A percentile compares a stretch with the other conserved stretches of the same genome.
phyloP scores from a whole-genome alignment of 768 basidiomycete species.

The Antrodiella citrinella region DNA sequence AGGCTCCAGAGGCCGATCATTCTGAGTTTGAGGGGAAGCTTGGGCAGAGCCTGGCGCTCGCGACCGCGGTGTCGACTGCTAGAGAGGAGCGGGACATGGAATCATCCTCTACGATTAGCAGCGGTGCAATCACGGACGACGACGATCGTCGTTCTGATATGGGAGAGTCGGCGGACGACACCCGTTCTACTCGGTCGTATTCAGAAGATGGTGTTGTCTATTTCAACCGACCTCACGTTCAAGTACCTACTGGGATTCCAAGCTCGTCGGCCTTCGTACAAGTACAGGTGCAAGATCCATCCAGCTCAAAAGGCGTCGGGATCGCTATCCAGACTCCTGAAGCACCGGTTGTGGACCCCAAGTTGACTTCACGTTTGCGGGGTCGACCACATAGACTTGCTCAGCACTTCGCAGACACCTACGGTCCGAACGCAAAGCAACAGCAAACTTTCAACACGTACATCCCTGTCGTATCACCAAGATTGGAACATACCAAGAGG shows the following conservation, averaged over 20 bases:
- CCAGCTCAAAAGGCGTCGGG: conserved; percentile 7
- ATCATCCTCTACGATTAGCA: conserved; percentile 58
- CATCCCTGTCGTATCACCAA: too few species aligned
- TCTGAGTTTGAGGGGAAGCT: conserved; percentile 61
- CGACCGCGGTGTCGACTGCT: conserved; percentile 56
- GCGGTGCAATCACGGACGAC: conserved; percentile 53
- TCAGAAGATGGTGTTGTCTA: conserved; percentile 51
- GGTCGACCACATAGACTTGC: conserved; percentile 14
- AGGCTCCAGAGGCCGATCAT: conserved; percentile 60
- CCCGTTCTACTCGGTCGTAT: conserved; percentile 59
- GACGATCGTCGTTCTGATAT: conserved; percentile 49
- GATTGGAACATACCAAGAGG: too few species aligned
- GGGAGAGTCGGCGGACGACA: conserved; percentile 61
- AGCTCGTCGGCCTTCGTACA: too few species aligned
- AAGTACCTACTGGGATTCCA: too few species aligned
- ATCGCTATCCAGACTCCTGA: conserved; percentile 10
- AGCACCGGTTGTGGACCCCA: conserved; percentile 12
- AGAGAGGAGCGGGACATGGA: conserved; percentile 43
- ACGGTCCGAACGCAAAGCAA: too few species aligned
- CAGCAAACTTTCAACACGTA: too few species aligned
- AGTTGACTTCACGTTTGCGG: conserved; percentile 14
- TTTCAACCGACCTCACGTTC: too few species aligned
- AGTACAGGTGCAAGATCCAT: conserved; percentile 11
- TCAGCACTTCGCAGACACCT: conserved; percentile 13
- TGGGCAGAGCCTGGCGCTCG: conserved; percentile 57